These are phyloP conservation scores for Pelargonium citronellum DNA, from an alignment of 441 rosid genomes.

Conservation along the genomic window DNA sequence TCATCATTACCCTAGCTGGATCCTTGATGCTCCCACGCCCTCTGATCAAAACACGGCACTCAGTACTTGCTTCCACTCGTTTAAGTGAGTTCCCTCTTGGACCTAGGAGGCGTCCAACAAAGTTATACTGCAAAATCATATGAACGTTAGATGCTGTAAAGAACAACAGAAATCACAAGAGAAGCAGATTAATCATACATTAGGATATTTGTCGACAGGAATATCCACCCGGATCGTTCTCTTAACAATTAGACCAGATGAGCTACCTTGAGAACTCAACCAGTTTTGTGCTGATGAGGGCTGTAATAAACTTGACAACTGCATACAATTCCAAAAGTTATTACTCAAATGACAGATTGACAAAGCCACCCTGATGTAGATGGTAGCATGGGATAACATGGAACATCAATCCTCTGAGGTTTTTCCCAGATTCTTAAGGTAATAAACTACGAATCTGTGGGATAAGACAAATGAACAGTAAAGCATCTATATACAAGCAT, in stretches of 20 bases:
- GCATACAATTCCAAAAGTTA: constrained; percentile 35
- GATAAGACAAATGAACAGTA: neutral
- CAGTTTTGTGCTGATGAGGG: constrained; percentile 68
- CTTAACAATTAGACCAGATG: constrained; percentile 83
- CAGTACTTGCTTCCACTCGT: constrained; percentile 90
- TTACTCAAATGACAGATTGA: constrained; percentile 19
- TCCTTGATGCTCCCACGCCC: constrained; percentile 97
- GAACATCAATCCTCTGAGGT: constrained; percentile 8
- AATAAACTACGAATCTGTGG: neutral
- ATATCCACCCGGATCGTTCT: constrained; percentile 89
- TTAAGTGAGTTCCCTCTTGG: constrained; percentile 97
- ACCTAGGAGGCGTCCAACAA: constrained; percentile 98
- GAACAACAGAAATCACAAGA: neutral
- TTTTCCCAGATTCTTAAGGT: constrained; percentile 11
- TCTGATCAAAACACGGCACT: constrained; percentile 89
- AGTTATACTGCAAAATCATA: constrained; percentile 63
- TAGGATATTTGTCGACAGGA: constrained; percentile 78
- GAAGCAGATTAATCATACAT: constrained; percentile 41
- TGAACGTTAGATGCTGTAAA: constrained; percentile 20
- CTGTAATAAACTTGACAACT: constrained; percentile 61
- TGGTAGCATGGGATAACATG: constrained; percentile 6
- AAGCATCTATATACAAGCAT: constrained; percentile 1
- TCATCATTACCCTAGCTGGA: constrained; percentile 58
- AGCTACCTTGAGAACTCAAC: constrained; percentile 71
- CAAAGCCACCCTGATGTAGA: constrained; percentile 3